Base-by-base conservation (phyloP, 495 filamentous ascomycete species). In the Neurospora pannonica region DNA sequence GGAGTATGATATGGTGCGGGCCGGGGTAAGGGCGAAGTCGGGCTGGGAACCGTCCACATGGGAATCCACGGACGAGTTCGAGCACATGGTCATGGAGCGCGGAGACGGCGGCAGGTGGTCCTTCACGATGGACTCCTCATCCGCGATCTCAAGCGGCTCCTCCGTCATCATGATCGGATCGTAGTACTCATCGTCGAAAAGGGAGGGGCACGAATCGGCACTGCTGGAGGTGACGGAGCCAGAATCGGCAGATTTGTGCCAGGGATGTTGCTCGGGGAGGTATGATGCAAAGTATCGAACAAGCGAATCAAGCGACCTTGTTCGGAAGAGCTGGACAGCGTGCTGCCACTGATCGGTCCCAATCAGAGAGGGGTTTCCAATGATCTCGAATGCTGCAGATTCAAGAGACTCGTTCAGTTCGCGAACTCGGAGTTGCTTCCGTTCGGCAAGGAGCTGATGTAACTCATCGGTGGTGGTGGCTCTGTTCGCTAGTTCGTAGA, bases 231-330 rank as follows among this genome's bases (percentile, higher is more conserved):
- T 74, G 28, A 67, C 71, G n/a, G 78, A 75, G 37, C 79, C 70
- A 1, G 75, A 77, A 42, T 76, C 70, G 70, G 54, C 70, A 17
- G 75, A 72, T 31, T 76, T 74, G 75, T 83, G 78, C 81, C 83
- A 85, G 28, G 79, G 77, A 73, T 84, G 80, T 71, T 82, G 80
- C 9, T 82, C 75, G n/a, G 85, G 85, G 10, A 87, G 85, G 73
- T 86, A 87, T 1, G 84, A 86, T 9, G 85, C 76, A 78, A 84
- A 87, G 75, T 84, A 86, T 70, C 84, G 81, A 67, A 87, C 85
- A 73, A 87, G 84, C n/a, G 85, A 86, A 74, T 87, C 85, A 19
- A 86, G 80, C 19, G 84, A 85, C 76, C 77, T 85, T n/a, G 85
- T 85, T 15, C 85, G 84, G 75, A 87, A 87, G 74, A 87, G 85